Base-by-base conservation (phyloP, 2,329 filamentous ascomycete genomes). In the Ophiostoma australiae region DNA sequence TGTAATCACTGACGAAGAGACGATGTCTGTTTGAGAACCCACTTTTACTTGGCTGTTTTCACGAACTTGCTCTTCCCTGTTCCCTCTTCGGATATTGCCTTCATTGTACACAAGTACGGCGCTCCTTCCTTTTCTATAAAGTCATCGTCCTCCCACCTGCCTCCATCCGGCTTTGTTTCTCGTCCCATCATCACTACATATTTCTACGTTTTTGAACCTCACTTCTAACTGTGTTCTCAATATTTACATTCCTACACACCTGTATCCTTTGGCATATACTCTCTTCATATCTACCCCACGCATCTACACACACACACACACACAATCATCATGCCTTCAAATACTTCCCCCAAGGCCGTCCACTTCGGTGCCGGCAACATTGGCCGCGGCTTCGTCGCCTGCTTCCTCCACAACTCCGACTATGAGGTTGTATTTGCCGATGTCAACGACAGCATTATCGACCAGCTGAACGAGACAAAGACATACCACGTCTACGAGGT, bases 401-500 rank as follows among this genome's bases (percentile, higher is more conserved):
- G 93, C 82, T 95, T 97, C 83, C 88, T 98, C 58, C 92, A 97
- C 85, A 91, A 96, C 81, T 95, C 94, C 15, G 94, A 92, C 79
- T 99, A 94, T 80, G 92, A 97, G 79, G 94, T 99, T 77, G 86
- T 98, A 83, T 98, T 99, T 78, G 90, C 96, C 76, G 95, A 99
- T 84, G 94, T 99, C 75, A 90, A 93, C 82, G 93, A 94, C 79
- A 82, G 82, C 73, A 84, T 97, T 74, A 95, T 98, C 79, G 85
- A 94, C 76, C 82, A 86, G 70, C 87, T 99, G 76, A 93, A 98
- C 79, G 82, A 85, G 27, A 86, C 87, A 68, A 85, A 89, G 71
- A 91, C 88, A 17, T 99, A 98, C 86, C 89, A 90, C 74, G 94
- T 99, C 79, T 96, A 94, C 72, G 94, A 97, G 83, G 93, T 97